These are phyloP conservation scores for Cupressus sempervirens DNA, from an alignment of 75 land plant species.

Conservation along the genomic window DNA sequence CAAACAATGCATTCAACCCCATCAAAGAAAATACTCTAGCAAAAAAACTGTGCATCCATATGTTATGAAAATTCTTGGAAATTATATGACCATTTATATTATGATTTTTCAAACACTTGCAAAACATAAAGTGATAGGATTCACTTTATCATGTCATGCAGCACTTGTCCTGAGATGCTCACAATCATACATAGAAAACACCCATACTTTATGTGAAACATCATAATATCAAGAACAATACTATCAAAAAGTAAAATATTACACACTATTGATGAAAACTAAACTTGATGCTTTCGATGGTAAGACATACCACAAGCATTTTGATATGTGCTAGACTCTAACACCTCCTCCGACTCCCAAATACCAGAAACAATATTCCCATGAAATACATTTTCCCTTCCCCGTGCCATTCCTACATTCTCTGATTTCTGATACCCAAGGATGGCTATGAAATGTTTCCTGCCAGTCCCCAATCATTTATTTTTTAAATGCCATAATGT, in stretches of 20 bases:
- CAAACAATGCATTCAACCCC: neutral
- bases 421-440: too few relatives aligned
- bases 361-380: too few relatives aligned
- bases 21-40: neutral
- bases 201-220: neutral
- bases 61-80: neutral
- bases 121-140: neutral
- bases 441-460: too few relatives aligned
- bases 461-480: too few relatives aligned
- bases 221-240: neutral
- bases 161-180: neutral
- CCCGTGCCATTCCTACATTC: too few relatives aligned
- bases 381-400: too few relatives aligned
- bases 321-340: neutral
- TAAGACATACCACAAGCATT: neutral
- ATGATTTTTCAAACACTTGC: too few relatives aligned
- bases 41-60: neutral
- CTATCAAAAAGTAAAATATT: neutral
- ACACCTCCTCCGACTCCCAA: neutral
- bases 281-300: neutral
- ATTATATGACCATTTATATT: neutral
- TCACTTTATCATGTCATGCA: neutral
- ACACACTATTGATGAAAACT: neutral
- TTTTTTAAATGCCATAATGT: too few relatives aligned
- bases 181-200: neutral